phyloP scores from a whole-genome alignment of 1,139 yeast species.

The Yamadazyma atlantica region DNA sequence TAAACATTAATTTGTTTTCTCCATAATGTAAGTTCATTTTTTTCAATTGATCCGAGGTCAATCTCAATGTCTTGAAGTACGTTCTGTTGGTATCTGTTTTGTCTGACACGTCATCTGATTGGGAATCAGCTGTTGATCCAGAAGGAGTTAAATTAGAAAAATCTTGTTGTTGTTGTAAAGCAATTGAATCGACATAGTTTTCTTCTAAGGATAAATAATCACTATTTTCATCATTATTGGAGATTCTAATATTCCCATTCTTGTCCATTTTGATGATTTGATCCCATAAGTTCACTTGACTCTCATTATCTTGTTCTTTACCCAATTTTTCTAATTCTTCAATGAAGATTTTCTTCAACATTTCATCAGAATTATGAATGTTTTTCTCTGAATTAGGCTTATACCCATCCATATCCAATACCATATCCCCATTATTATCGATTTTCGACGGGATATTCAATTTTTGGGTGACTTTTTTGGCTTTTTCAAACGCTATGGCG shows the following conservation, averaged over 20 bases:
- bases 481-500: constrained; percentile 59
- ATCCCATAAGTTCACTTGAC: constrained; percentile 19
- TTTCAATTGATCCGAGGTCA: constrained; percentile 86
- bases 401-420: constrained; percentile 95
- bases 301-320: constrained; percentile 17
- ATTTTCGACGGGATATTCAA: constrained; percentile 87
- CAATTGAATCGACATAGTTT: constrained; percentile 10
- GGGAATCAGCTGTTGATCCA: not conserved
- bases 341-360: constrained; percentile 67
- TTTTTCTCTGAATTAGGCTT: constrained; percentile 78
- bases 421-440: constrained; percentile 86
- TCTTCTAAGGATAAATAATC: constrained; percentile 15
- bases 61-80: constrained; percentile 83
- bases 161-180: constrained; percentile 16
- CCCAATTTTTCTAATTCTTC: constrained; percentile 46
- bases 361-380: constrained; percentile 64
- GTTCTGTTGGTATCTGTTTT: constrained; percentile 29
- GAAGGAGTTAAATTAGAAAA: constrained; percentile 11
- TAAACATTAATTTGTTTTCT: constrained; percentile 72
- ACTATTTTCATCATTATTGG: constrained; percentile 12
- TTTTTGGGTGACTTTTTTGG: constrained; percentile 65
- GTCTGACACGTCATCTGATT: not conserved
- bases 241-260: constrained; percentile 16
- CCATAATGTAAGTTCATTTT: constrained; percentile 76
- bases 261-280: constrained; percentile 31